These are phyloP conservation scores for Pyrenophora tritici-repentis DNA, from an alignment of 2,329 filamentous ascomycete genomes.

Conservation along the genomic window DNA sequence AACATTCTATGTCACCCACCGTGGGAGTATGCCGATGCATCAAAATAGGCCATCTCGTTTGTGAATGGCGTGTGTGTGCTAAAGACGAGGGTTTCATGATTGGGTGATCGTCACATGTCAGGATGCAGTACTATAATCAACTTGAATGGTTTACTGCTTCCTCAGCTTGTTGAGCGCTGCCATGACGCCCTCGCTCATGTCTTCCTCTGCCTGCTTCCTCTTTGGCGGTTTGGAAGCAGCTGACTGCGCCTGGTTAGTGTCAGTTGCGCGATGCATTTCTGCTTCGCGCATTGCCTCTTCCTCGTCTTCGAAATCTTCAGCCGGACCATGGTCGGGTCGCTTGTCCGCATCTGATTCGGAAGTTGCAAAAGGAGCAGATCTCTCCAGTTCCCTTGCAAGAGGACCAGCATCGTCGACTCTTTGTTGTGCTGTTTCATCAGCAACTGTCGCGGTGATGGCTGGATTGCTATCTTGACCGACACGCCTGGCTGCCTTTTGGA, in stretches of 20 bases:
- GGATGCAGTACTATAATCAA: no score
- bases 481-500: conserved; percentile 70
- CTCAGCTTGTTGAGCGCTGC: conserved; percentile 63
- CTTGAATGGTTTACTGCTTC: conserved; percentile 28
- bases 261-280: conserved; percentile 18
- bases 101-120: no score
- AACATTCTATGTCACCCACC: no score
- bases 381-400: conserved; percentile 31
- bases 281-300: conserved; percentile 53
- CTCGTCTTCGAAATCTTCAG: conserved; percentile 49
- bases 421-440: conserved; percentile 30
- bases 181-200: conserved; percentile 63
- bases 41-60: no score
- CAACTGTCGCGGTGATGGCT: conserved; percentile 23
- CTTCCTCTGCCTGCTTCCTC: conserved; percentile 49
- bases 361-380: conserved; percentile 22
- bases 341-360: conserved; percentile 43
- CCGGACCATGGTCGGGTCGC: conserved; percentile 41
- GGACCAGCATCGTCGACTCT: conserved; percentile 40
- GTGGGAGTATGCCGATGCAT: no score
- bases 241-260: conserved; percentile 30
- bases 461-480: conserved; percentile 43
- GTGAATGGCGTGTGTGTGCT: background rate
- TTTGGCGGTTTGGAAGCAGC: conserved; percentile 30
- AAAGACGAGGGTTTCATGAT: background rate